Base-by-base conservation (phyloP, 1,139 yeast species). In the Candida tropicalis region DNA sequence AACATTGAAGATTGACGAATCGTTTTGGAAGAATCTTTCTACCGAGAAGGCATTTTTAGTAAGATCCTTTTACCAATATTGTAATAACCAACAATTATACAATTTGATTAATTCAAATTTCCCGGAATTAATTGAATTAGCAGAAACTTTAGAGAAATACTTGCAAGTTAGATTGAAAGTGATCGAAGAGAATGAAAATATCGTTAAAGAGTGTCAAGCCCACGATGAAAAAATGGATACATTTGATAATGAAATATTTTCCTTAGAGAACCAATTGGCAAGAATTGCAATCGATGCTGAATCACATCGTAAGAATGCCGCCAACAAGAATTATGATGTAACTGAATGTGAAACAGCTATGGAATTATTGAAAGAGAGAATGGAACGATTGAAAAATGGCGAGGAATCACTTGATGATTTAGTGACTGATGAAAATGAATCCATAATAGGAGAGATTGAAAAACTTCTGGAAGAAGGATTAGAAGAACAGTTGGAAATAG, bases 71-170 rank as follows among this genome's bases (percentile, higher is more conserved):
- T 85, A 79, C 56, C 77, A 79, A 35, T 82, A 79, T 57, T 87
- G 96, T 58, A 67, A 67, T 40, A 77, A 75, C 12, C 70, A 79
- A 46, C 68, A 74, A 20, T 62, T 79, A 42, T 64, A 65, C 34
- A 84, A 82, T n/a, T 63, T 79, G 17, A 71, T 88, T 17, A 97
- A 91, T 38, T 70, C 73, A 16, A 81, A 79, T 49, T 84, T 84
- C 61, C 97, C 97, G 0, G 98, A 89, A 51, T 79, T 95, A 10
- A 75, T 91, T 4, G 82, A 76, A 42, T 71, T 90, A 46, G 87
- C 96, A 1, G 74, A 71, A 45, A 73, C 77, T 10, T 68, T 82
- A 35, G 77, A 70, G 49, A 73, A 68, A 46, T 87, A 81, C 59
- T 67, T 82, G 35, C 68, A 69, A 24, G 63, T 71, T 42, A 66